Conservation (phyloP, 2,329 filamentous ascomycete genomes). For the Trichoderma atroviride region DNA sequence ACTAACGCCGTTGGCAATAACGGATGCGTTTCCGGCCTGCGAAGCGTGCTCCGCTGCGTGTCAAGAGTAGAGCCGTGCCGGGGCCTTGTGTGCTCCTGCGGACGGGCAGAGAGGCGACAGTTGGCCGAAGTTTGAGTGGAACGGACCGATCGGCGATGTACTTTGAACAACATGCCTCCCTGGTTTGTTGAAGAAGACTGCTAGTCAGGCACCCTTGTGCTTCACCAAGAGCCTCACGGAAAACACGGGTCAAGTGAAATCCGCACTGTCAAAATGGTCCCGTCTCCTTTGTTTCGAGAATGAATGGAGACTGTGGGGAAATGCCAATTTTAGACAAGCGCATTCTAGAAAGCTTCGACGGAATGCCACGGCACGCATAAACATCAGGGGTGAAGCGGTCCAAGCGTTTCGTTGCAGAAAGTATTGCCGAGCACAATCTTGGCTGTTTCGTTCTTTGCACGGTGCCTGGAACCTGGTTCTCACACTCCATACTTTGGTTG, state of each 20-base stretch:
- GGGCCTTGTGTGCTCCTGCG: slow-evolving; percentile 12
- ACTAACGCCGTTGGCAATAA: slow-evolving; percentile 6
- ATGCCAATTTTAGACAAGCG: slow-evolving; percentile 17
- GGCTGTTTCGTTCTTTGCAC: neutral
- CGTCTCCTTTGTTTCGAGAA: slow-evolving; percentile 20
- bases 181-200: neutral
- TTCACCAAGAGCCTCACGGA: slow-evolving; percentile 16
- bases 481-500: neutral
- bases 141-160: slow-evolving; percentile 23
- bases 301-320: slow-evolving; percentile 29
- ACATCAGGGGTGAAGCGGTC: slow-evolving; percentile 25
- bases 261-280: slow-evolving; percentile 16
- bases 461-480: neutral
- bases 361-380: slow-evolving; percentile 29
- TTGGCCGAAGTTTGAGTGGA: slow-evolving; percentile 25
- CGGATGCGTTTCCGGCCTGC: slow-evolving; percentile 17
- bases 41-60: slow-evolving; percentile 21
- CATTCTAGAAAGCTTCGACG: slow-evolving; percentile 39
- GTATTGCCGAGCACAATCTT: slow-evolving; percentile 17
- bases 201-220: slow-evolving; percentile 11
- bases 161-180: neutral
- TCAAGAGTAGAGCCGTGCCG: slow-evolving; percentile 23
- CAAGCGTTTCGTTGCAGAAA: slow-evolving; percentile 16
- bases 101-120: slow-evolving; percentile 22
- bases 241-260: slow-evolving; percentile 1